phyloP scores from a whole-genome alignment of 345 rosid genomes.

The Aquilaria sinensis region DNA sequence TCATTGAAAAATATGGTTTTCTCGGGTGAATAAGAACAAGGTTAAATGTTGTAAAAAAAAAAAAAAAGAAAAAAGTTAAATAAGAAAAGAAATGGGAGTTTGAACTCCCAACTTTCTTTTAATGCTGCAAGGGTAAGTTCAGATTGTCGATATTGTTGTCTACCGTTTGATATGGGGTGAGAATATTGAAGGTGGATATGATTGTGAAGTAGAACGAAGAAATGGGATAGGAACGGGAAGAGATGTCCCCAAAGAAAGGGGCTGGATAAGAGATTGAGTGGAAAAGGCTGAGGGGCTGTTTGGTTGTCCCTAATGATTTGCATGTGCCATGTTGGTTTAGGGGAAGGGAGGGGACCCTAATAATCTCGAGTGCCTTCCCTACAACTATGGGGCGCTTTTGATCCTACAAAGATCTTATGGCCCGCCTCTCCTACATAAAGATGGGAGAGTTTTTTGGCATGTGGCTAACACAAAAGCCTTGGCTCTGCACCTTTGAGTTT shows the following conservation, averaged over 20 bases:
- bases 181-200: constrained; percentile 13
- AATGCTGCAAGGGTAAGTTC: no score
- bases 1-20: no score
- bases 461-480: no score
- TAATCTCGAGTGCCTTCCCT: not conserved
- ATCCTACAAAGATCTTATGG: constrained; percentile 11
- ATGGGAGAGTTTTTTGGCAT: no score
- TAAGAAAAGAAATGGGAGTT: no score
- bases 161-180: not conserved
- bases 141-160: no score
- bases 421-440: not conserved
- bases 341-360: not conserved
- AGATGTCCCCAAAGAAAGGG: constrained; percentile 23
- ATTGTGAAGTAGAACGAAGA: constrained; percentile 27
- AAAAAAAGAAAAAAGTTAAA: not conserved
- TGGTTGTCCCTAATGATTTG: constrained; percentile 9
- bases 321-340: constrained; percentile 19
- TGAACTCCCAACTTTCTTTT: no score
- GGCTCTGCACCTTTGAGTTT: no score
- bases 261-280: constrained; percentile 2
- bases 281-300: constrained; percentile 18
- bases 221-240: constrained; percentile 10
- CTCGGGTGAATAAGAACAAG: not conserved
- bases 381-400: not conserved
- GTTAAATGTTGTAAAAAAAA: not conserved